Base-by-base conservation (phyloP, 1,284 basidiomycete genomes). In the Grifola frondosa region DNA sequence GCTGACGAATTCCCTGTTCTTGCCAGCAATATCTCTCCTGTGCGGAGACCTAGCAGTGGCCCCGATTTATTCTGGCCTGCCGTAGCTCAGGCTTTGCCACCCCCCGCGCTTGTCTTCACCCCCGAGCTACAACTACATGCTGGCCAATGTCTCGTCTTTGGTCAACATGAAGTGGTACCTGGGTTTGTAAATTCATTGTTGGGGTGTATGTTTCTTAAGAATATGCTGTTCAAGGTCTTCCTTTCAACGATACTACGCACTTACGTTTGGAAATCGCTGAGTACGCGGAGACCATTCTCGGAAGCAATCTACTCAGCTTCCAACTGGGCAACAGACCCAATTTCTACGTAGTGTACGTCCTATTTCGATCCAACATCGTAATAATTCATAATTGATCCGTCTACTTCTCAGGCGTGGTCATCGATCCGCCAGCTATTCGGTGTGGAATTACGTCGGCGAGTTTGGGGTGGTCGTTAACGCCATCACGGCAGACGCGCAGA, bases 301-400 rank as follows among this genome's bases (percentile, higher is more conserved):
- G 84, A 1, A 64, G 73, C 44, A 68, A 74, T 49, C 71, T 88
- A 10, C 62, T 80, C 23, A 83, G 79, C 1, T 60, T 84, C 33
- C 77, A 81, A 59, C 70, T 70, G 4, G 83, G 80, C 5, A 89
- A 89, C 61, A 85, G 89, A 61, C 86, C 85, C 6, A 84, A 88
- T 66, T 66, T 87, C 47, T 87, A 78, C 56, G 59, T 55, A 4
- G 56, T 40, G 59, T 63, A 43, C 25, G 61, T 47, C 24, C 11
- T 13, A 26, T 19, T 17, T 4, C 33, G 8, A 12, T 1, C 20
- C 8, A 9, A 6, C 4, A 2, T 17, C n/a, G 6, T 30, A 20
- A 6, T 4, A 13, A 19, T 9, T 42, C 40, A 9, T 30, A 5
- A 6, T 11, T 15, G 3, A 30, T 24, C 1, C 16, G 11, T 15